Evolutionary conservation across 1,284 basidiomycete genomes (phyloP), one percentile per base, ranked within the genome.

Genomic region (Takashimella tepidaria): DNA sequence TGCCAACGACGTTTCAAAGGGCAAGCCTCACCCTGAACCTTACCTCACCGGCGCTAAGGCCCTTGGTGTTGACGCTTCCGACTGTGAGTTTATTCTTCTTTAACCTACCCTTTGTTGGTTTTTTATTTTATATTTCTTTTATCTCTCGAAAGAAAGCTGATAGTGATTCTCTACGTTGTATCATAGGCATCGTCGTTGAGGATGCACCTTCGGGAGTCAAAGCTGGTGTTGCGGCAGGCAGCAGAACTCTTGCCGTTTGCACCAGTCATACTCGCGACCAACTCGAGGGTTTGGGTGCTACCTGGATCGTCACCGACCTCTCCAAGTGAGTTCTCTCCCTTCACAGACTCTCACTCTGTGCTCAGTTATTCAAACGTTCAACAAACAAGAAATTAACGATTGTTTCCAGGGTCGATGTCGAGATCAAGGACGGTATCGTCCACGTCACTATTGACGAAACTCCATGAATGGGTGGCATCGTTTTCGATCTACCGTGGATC

Each of bases 1-100:
- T 1, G 84, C 86, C 5, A 82, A 86, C 68, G 84, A 89, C 66
- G 87, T 90, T 16, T 63, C 72, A 20, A 75, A 81, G 52, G 89
- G 89, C 42, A 92, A 91, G 74, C 89, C 89, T 22, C 80, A 86
- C 65, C 89, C 89, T 1, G 87, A 83, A 41, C 89, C 89, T 25
- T 92, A 90, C 71, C 57, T 77, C 12, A 63, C 63, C 21, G 78
- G 77, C 5, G 75, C 77, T 4, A 59, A 65, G 41, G 55, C 54
- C 27, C 57, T 76, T 2, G 66, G 62, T 25, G 50, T 66, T 8
- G 62, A 70, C 47, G 57, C 67, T 10, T 61, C 52, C n/a, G 62
- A 75, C 45, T 73, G 70, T 69, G 25, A 58, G 70, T 61, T 4
- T 3, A 4, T 4, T 44, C 10, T 44, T 8, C n/a, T n/a, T 22